phyloP scores from a whole-genome alignment of 2,329 filamentous ascomycete genomes.

The Endoconidiophora polonica region DNA sequence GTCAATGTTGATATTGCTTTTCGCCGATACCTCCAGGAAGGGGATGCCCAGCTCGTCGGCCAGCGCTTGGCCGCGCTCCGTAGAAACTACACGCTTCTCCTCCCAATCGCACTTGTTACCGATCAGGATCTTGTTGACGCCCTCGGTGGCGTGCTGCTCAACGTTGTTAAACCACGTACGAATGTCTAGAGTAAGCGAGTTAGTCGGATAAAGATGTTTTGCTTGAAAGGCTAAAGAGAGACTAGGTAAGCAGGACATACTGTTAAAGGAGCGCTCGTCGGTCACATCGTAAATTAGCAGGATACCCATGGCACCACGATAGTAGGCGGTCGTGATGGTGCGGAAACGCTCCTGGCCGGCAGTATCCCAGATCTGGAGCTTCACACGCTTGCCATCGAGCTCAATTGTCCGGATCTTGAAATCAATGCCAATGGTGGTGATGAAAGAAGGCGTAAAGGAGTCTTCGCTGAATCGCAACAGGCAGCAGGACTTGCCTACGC shows the following conservation, averaged over 20 bases:
- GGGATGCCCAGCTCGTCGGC: slow-evolving; percentile 94
- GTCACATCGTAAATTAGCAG: slow-evolving; percentile 97
- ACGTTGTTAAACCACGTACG: slow-evolving; percentile 99
- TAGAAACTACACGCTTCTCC: slow-evolving; percentile 89
- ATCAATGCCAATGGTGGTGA: slow-evolving; percentile 98
- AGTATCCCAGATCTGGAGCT: slow-evolving; percentile 99
- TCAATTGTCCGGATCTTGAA: slow-evolving; percentile 99
- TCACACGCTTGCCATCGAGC: slow-evolving; percentile 94
- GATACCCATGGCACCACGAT: slow-evolving; percentile 96
- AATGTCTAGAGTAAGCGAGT: slow-evolving; percentile 50
- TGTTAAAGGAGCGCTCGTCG: slow-evolving; percentile 88
- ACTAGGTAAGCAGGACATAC: slow-evolving; percentile 34
- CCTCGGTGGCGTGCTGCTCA: slow-evolving; percentile 93
- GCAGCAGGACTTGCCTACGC: slow-evolving; percentile 94
- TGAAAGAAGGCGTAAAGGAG: slow-evolving; percentile 93
- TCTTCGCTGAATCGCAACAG: slow-evolving; percentile 93
- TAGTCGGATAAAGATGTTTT: slow-evolving; percentile 7
- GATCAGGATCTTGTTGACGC: slow-evolving; percentile 98
- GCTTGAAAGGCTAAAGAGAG: slow-evolving; percentile 7
- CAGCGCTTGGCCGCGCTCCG: slow-evolving; percentile 80
- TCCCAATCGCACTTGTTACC: slow-evolving; percentile 99
- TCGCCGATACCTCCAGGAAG: slow-evolving; percentile 95
- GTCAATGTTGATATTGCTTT: slow-evolving; percentile 99
- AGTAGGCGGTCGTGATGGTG: slow-evolving; percentile 97
- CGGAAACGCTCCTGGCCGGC: slow-evolving; percentile 96